Evolutionary conservation across 139 green algal species (phyloP).

Genomic region (Ettlia oleoabundans): DNA sequence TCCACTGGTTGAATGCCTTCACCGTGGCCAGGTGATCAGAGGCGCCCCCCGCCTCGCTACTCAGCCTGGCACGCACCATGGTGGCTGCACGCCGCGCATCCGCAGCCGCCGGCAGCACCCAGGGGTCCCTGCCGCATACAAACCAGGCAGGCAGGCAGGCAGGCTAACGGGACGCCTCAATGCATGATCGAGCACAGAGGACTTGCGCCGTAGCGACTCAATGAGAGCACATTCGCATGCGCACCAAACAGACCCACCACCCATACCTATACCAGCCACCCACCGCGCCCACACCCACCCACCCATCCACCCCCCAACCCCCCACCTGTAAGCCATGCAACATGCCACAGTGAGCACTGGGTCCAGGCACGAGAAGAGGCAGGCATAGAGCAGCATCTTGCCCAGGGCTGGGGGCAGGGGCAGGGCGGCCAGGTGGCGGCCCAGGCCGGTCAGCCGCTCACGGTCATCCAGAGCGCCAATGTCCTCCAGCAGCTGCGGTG

Average conservation of each 20-base stretch:
- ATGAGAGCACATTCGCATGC: too few species aligned
- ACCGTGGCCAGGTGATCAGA: constrained; percentile 75
- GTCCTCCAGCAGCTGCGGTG: constrained; percentile 57
- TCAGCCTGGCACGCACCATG: constrained; percentile 40
- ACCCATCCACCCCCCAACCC: background rate
- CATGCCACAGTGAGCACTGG: constrained; percentile 83
- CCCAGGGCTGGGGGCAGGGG: constrained; percentile 77
- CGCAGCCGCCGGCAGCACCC: constrained; percentile 65
- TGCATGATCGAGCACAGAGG: too few species aligned
- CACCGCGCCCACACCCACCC: background rate
- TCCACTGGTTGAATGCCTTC: constrained; percentile 63
- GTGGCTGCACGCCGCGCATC: constrained; percentile 36
- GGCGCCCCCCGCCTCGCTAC: constrained; percentile 45
- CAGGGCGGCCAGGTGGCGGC: constrained; percentile 82
- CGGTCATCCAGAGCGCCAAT: constrained; percentile 55
- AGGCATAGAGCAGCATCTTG: constrained; percentile 88
- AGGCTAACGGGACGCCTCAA: background rate
- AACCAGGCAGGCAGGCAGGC: background rate
- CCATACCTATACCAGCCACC: background rate
- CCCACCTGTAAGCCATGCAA: constrained; percentile 66
- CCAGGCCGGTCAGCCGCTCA: constrained; percentile 80
- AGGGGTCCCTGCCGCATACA: constrained; percentile 67
- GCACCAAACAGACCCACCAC: too few species aligned
- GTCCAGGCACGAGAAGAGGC: constrained; percentile 79
- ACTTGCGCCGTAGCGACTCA: too few species aligned